Percentiles rank a stretch among this genome's conserved stretches.
Conservation (phyloP, 2,329 filamentous ascomycete species). For the Trichoderma citrinoviride region DNA sequence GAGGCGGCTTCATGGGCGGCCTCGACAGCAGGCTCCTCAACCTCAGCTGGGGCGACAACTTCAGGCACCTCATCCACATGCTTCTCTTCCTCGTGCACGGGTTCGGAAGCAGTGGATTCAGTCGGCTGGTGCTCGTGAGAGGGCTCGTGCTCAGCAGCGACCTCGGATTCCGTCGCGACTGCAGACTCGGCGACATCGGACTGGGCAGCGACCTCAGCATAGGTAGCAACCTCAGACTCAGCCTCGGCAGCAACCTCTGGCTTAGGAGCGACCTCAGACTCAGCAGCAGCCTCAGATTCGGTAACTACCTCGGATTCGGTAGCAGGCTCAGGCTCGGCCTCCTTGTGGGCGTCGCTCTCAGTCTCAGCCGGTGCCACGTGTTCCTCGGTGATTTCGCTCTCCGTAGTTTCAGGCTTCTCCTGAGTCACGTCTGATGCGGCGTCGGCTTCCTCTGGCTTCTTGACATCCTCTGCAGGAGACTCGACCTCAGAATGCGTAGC, state of each 20-base stretch:
- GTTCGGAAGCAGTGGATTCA: conserved; percentile 7
- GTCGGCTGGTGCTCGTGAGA: conserved; percentile 1
- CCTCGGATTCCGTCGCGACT: not conserved
- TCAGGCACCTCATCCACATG: not conserved
- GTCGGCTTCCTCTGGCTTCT: too few relatives aligned
- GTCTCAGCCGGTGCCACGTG: conserved; percentile 4
- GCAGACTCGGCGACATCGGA: not conserved
- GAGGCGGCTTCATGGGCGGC: not conserved
- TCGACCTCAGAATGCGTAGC: too few relatives aligned
- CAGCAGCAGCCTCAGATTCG: not conserved
- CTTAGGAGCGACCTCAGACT: conserved; percentile 20
- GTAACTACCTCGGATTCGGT: not conserved
- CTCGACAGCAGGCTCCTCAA: conserved; percentile 1
- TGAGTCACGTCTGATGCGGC: conserved; percentile 25
- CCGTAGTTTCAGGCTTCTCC: conserved; percentile 18
- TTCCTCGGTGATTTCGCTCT: conserved; percentile 9
- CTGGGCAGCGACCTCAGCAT: not conserved
- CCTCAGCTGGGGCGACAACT: not conserved
- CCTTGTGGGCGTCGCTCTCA: conserved; percentile 1
- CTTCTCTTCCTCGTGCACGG: not conserved
- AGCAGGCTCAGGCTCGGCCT: not conserved
- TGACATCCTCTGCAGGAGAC: too few relatives aligned
- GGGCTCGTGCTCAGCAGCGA: not conserved
- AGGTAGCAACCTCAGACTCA: not conserved
- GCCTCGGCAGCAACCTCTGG: conserved; percentile 3